Evolutionary conservation across 2,329 filamentous ascomycete genomes (phyloP), one percentile per base, ranked within the genome.

Genomic region (Chrysoporthe cubensis): DNA sequence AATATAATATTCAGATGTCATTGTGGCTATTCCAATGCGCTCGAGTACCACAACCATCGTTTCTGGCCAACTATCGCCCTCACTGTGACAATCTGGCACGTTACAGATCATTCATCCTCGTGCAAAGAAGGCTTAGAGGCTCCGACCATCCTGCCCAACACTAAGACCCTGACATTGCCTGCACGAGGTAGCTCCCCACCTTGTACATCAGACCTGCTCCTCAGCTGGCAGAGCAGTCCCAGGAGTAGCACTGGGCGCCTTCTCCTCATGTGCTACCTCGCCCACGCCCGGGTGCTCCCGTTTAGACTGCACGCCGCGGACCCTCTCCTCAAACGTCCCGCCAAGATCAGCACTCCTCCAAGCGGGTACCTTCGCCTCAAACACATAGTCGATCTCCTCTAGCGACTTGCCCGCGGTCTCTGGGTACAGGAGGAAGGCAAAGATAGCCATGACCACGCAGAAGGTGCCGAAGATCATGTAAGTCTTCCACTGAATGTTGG

Each of bases 391-490:
- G 1, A 85, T 81, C 70, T 87, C 85, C 70, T 88, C 85, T 1
- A 87, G 79, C 0, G 83, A 83, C 77, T 86, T 86, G 64, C 84
- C 83, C 34, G 81, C 80, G 0, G 85, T 88, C 75, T 88, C 85
- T 0, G 85, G 85, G 76, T 87, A 88, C 61, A 83, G 72, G 71
- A 88, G 87, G 74, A 83, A 83, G 40, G 82, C 80, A 71, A 86
- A 83, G 64, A 83, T 72, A 66, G 84, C 83, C 76, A 84, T 84
- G 48, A 76, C 71, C n/a, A 78, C 77, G 71, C 83, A 84, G 75
- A 85, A 85, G n/a, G 84, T 78, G 50, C 80, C 84, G 66, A 86
- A 86, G 21, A 86, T 73, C 65, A 84, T 78, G 71, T 86, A 87
- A 0, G 82, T 81, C 74, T 81, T 76, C 85, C 85, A 87, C 58